A percentile compares a stretch with the other conserved stretches of the same genome.
These are phyloP conservation scores for Nicotiana otophora DNA, from an alignment of 257 asterid species.

Conservation along the genomic window DNA sequence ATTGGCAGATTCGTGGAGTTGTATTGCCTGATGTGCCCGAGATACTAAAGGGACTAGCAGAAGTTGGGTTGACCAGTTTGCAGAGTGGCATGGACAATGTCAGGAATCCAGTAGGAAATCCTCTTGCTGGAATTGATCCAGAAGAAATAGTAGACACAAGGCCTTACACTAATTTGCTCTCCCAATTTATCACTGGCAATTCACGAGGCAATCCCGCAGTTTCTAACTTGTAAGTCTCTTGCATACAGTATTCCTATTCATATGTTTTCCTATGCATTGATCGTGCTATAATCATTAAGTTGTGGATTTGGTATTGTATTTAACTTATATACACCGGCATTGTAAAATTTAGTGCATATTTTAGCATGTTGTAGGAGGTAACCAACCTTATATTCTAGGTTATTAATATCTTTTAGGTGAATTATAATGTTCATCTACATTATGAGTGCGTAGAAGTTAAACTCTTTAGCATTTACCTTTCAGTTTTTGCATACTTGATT, in stretches of 20 bases:
- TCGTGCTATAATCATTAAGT: background rate
- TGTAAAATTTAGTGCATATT: too few species aligned
- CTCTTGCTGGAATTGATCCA: conserved; percentile 95
- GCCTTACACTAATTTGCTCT: conserved; percentile 71
- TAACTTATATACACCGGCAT: too few species aligned
- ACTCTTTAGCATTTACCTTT: background rate
- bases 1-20: conserved; percentile 97
- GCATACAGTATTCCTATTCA: background rate
- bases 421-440: too few species aligned
- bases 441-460: too few species aligned
- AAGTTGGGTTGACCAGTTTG: conserved; percentile 85
- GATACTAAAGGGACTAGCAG: conserved; percentile 68
- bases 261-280: background rate
- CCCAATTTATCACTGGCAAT: conserved; percentile 77
- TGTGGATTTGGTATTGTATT: too few species aligned
- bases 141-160: conserved; percentile 84
- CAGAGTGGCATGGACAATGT: conserved; percentile 99
- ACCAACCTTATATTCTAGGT: too few species aligned
- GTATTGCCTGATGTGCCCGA: conserved; percentile 83
- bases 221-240: conserved; percentile 67
- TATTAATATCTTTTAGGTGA: too few species aligned
- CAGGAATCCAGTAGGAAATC: conserved; percentile 91
- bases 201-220: conserved; percentile 78
- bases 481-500: background rate
- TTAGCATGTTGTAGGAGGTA: too few species aligned